Conservation (phyloP, 2,329 filamentous ascomycete genomes). For the Colletotrichum theobromicola region DNA sequence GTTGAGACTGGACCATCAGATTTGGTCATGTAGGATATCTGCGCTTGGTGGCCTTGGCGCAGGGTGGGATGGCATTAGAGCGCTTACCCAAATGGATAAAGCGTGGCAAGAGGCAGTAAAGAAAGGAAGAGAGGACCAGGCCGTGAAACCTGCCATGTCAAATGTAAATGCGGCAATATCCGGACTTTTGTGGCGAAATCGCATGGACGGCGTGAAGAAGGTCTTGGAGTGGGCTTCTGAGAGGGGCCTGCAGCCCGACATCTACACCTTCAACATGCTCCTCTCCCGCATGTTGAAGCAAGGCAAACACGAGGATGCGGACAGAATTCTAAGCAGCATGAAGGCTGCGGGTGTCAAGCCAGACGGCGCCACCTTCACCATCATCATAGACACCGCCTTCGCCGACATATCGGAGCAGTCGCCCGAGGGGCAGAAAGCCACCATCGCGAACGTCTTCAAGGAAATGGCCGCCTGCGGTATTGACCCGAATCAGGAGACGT, state of each 20-base stretch:
- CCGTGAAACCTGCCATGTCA: conserved; percentile 64
- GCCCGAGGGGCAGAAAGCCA: conserved; percentile 55
- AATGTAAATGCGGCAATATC: conserved; percentile 74
- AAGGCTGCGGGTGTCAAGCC: conserved; percentile 55
- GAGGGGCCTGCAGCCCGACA: conserved; percentile 60
- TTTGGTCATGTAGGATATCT: conserved; percentile 75
- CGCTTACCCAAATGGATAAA: conserved; percentile 69
- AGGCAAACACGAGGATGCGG: conserved; percentile 52
- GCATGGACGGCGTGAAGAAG: conserved; percentile 53
- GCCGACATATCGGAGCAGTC: conserved; percentile 41
- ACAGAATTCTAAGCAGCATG: conserved; percentile 65
- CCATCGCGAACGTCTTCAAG: conserved; percentile 59
- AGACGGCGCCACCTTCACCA: conserved; percentile 74
- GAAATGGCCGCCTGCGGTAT: conserved; percentile 64
- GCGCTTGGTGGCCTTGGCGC: conserved; percentile 65
- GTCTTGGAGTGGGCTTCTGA: conserved; percentile 65
- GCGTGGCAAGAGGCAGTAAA: conserved; percentile 56
- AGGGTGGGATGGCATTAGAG: conserved; percentile 61
- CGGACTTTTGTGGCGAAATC: conserved; percentile 59
- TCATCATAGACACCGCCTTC: conserved; percentile 69
- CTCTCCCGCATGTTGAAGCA: conserved; percentile 63
- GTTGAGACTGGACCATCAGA: conserved; percentile 63
- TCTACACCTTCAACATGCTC: conserved; percentile 72
- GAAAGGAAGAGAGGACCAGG: conserved; percentile 30
- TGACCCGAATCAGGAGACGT: conserved; percentile 65